Evolutionary conservation across 345 rosid genomes (phyloP), one percentile per base, ranked within the genome.

Genomic region (Brassica juncea): DNA sequence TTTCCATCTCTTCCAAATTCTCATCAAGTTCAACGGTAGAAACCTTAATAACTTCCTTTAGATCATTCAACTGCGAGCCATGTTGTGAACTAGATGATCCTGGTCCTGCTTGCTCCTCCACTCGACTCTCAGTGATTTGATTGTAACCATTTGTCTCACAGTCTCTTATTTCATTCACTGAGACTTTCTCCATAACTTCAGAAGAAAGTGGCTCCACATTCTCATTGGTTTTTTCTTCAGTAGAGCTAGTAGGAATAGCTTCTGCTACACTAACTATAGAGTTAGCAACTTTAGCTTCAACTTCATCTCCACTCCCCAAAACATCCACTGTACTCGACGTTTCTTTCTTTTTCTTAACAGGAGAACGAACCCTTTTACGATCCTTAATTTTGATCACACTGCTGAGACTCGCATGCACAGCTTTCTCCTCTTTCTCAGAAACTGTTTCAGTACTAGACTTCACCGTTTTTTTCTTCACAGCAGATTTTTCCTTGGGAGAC

Each of bases 331-430:
- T 35, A 71, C 35, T 11, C 16, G 52, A 63, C 47, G 74, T 37
- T 60, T 83, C 76, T 30, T 70, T 77, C 75, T 65, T 70, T 57
- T 68, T 80, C 81, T 68, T 69, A 34, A 71, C 47, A 82, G 68
- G 66, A 58, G 79, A 37, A 78, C 57, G 75, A 44, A 39, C 77
- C 49, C 72, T 74, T 2, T 62, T 68, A 52, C 76, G 71, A 71
- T 55, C 77, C 63, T 77, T 70, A 44, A 69, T 81, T 61, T 73
- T 79, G 2, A 70, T 78, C 28, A 54, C 54, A 68, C 47, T 52
- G 32, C 60, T 80, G 19, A 39, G 72, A 62, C 11, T 30, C 44
- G 3, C 27, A 25, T 25, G 27, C 27, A 25, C 55, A 65, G 72
- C 71, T 42, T 3, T 69, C 28, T 81, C 83, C 21, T 68, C 70